A percentile compares a stretch with the other conserved stretches of the same genome.
phyloP scores from a whole-genome alignment of 1,284 basidiomycete genomes.

The Pascua sp. region DNA sequence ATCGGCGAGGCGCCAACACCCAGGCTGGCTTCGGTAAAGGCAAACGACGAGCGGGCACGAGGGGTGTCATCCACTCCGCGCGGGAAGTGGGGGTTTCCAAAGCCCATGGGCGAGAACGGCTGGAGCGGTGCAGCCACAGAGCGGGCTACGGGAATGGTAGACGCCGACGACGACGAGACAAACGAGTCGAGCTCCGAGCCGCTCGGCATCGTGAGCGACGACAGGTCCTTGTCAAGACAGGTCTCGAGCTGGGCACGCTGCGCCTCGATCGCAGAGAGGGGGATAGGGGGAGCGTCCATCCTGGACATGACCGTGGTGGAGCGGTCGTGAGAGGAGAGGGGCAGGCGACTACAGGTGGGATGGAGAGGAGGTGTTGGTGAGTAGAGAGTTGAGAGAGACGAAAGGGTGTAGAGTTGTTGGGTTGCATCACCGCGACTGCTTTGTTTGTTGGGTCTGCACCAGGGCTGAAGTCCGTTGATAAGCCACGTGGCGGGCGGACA shows the following conservation, averaged over 20 bases:
- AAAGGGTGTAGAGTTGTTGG: neutral
- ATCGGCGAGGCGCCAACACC: constrained; percentile 52
- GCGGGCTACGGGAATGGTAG: constrained; percentile 22
- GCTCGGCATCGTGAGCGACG: constrained; percentile 35
- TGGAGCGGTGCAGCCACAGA: constrained; percentile 7
- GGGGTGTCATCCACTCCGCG: constrained; percentile 9
- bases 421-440: constrained; percentile 8
- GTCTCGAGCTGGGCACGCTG: constrained; percentile 44
- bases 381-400: constrained; percentile 13
- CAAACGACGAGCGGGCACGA: constrained; percentile 5
- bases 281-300: constrained; percentile 40
- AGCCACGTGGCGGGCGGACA: constrained; percentile 3
- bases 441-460: constrained; percentile 8
- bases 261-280: constrained; percentile 37
- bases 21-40: constrained; percentile 5
- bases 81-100: constrained; percentile 7
- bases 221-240: constrained; percentile 45
- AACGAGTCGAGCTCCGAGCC: constrained; percentile 13
- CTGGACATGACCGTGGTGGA: neutral
- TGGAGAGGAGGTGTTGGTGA: neutral
- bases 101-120: neutral
- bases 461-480: neutral
- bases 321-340: neutral
- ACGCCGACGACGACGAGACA: constrained; percentile 18
- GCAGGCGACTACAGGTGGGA: constrained; percentile 4